Conservation (phyloP, 139 green algal genomes). For the Picochlorum sp. region DNA sequence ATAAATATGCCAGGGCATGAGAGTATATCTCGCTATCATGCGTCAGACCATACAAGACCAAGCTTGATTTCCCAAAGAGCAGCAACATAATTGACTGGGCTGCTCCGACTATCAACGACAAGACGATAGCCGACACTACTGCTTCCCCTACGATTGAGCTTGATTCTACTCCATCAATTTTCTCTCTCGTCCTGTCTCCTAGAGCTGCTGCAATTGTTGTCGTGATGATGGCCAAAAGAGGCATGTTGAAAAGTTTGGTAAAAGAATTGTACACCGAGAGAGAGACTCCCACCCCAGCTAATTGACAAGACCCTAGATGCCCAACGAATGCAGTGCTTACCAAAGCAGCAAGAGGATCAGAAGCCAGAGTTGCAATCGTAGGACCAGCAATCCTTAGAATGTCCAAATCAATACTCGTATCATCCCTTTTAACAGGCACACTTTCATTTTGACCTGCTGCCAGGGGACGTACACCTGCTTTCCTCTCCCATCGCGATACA, state of each 20-base stretch:
- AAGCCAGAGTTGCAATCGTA: constrained; percentile 46
- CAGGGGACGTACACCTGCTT: no score
- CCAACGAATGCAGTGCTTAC: constrained; percentile 63
- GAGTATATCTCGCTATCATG: constrained; percentile 9
- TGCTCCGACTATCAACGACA: constrained; percentile 14
- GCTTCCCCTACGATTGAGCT: neutral
- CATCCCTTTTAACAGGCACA: no score
- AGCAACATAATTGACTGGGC: constrained; percentile 38
- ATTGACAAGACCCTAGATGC: constrained; percentile 32
- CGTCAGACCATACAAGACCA: constrained; percentile 30
- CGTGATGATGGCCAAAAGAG: constrained; percentile 61
- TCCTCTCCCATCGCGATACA: no score
- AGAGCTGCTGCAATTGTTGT: constrained; percentile 40
- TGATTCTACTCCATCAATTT: neutral
- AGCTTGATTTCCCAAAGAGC: neutral
- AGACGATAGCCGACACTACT: constrained; percentile 11
- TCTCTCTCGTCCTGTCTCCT: neutral
- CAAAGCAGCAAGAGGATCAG: constrained; percentile 57
- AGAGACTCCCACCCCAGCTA: constrained; percentile 49
- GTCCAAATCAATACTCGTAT: constrained; percentile 25
- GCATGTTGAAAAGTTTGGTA: constrained; percentile 66
- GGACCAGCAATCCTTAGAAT: constrained; percentile 46
- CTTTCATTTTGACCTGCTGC: no score
- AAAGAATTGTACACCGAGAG: constrained; percentile 58
- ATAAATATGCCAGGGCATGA: constrained; percentile 29